Evolutionary conservation across 2,329 filamentous ascomycete species (phyloP).

Genomic region (Penicillium sp.): DNA sequence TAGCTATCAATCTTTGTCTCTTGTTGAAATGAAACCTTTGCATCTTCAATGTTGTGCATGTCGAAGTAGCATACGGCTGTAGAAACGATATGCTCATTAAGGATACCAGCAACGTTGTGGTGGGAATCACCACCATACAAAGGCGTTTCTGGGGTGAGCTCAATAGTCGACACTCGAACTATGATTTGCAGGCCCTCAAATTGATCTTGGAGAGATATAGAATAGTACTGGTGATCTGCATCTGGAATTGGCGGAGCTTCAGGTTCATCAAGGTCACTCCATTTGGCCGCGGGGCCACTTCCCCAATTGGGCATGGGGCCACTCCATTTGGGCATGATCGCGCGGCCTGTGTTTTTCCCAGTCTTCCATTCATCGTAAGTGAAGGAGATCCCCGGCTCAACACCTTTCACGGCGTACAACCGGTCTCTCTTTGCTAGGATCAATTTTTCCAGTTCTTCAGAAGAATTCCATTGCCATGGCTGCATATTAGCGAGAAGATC

Average conservation of each 20-base stretch:
- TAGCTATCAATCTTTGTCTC: not conserved
- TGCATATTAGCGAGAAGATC: not conserved
- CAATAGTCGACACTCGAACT: not conserved
- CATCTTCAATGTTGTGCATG: not conserved
- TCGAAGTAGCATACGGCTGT: not conserved
- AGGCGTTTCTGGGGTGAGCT: not conserved
- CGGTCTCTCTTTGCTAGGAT: not conserved
- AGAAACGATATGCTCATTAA: not conserved
- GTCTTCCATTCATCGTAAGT: not conserved
- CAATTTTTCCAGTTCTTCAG: not conserved
- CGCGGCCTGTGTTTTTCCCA: not conserved
- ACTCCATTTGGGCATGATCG: not conserved
- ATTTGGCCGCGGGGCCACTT: not conserved
- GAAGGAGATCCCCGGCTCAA: not conserved
- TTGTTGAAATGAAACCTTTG: not conserved
- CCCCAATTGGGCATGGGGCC: not conserved
- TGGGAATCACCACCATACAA: not conserved
- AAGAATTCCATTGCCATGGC: not conserved
- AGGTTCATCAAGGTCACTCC: not conserved
- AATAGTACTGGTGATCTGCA: not conserved
- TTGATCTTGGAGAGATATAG: not conserved
- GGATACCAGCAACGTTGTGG: not conserved
- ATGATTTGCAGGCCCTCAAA: not conserved
- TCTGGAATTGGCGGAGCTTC: not conserved
- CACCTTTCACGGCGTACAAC: not conserved